Conservation (phyloP, 1,284 basidiomycete genomes). For the Agaricales sp. region DNA sequence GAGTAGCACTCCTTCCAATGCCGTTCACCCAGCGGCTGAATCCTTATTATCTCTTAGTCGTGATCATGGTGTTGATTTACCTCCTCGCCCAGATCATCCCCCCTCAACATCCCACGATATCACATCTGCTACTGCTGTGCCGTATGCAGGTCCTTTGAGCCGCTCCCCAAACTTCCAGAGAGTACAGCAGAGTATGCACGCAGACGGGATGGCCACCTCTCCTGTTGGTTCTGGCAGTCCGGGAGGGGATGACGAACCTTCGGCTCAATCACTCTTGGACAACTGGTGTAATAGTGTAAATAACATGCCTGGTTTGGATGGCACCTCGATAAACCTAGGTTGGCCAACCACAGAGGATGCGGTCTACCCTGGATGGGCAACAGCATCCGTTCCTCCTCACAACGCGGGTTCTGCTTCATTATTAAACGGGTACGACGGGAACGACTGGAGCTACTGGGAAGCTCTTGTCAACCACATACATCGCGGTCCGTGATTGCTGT, state of each 20-base stretch:
- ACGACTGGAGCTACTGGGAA: conserved; percentile 78
- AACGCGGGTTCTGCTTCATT: conserved; percentile 29
- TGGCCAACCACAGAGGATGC: background rate
- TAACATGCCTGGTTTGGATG: conserved; percentile 47
- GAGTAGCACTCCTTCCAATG: conserved; percentile 17
- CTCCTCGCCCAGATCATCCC: background rate
- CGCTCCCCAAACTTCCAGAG: conserved; percentile 48
- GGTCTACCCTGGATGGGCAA: conserved; percentile 44
- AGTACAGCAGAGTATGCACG: conserved; percentile 39
- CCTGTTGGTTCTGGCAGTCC: conserved; percentile 56
- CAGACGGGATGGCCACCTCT: conserved; percentile 33
- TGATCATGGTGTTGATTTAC: conserved; percentile 23
- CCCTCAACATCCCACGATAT: background rate
- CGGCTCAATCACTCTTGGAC: conserved; percentile 66
- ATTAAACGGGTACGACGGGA: conserved; percentile 43
- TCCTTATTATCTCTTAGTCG: conserved; percentile 37
- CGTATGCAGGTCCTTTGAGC: background rate
- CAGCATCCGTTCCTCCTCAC: conserved; percentile 23
- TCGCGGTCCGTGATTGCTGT: conserved; percentile 28
- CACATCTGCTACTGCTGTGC: background rate
- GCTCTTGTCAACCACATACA: conserved; percentile 68
- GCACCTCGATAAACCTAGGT: conserved; percentile 10
- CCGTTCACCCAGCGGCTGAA: conserved; percentile 25
- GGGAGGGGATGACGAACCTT: conserved; percentile 59
- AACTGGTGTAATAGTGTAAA: conserved; percentile 74